Percentiles rank a stretch among this genome's conserved stretches.
Evolutionary conservation across 2,329 filamentous ascomycete species (phyloP).

Genomic region (Aspergillus felis): DNA sequence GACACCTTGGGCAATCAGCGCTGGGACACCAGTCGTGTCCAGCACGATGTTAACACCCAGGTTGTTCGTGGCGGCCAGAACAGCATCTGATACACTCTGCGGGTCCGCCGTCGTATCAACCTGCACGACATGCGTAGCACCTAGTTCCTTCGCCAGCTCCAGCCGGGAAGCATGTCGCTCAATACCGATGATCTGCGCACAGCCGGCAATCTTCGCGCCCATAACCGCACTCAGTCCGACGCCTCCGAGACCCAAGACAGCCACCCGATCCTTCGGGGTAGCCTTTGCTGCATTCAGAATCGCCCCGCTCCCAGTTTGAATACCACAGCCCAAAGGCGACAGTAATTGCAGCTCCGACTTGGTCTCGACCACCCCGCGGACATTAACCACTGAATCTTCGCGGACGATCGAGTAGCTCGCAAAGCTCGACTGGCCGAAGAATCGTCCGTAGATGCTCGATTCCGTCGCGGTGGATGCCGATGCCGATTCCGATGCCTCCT

Average conservation of each 20-base stretch:
- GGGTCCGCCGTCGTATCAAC: conserved; percentile 24
- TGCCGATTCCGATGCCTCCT: conserved; percentile 3
- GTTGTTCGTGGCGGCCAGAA: conserved; percentile 33
- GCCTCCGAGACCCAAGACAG: conserved; percentile 45
- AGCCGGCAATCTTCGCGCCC: conserved; percentile 45
- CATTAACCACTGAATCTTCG: conserved; percentile 42
- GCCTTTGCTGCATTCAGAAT: conserved; percentile 38
- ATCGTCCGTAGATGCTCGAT: conserved; percentile 34
- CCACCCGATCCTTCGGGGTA: conserved; percentile 33
- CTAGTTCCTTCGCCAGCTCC: conserved; percentile 37
- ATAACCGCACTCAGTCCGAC: conserved; percentile 48
- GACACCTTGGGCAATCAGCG: conserved; percentile 42
- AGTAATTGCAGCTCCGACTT: conserved; percentile 36
- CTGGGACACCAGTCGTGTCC: conserved; percentile 48
- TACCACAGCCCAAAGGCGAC: conserved; percentile 45
- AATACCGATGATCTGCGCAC: conserved; percentile 40
- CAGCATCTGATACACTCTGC: conserved; percentile 28
- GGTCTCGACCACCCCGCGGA: conserved; percentile 33
- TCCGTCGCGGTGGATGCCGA: conserved; percentile 11
- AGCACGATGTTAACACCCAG: conserved; percentile 45
- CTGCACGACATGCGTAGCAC: conserved; percentile 36
- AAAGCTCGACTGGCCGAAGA: conserved; percentile 50
- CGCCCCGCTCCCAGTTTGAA: conserved; percentile 45
- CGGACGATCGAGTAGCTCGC: conserved; percentile 38
- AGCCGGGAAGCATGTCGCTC: conserved; percentile 37